Conservation (phyloP, 1,284 basidiomycete species). For the Pseudozyma pruni region DNA sequence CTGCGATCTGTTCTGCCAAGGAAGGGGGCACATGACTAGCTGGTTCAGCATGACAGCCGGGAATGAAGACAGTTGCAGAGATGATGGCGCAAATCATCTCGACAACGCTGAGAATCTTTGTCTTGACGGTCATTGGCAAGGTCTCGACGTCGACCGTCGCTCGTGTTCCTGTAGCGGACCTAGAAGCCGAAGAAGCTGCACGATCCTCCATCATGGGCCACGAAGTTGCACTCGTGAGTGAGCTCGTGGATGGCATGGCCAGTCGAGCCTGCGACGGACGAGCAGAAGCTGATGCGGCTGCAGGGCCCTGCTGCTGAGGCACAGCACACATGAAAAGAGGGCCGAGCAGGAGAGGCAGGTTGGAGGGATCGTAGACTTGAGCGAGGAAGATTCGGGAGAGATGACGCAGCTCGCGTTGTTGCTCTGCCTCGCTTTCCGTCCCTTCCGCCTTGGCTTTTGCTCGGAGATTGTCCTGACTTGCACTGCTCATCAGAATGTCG, state of each 20-base stretch:
- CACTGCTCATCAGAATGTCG: constrained; percentile 39
- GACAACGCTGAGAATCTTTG: constrained; percentile 50
- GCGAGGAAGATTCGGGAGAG: constrained; percentile 35
- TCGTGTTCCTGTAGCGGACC: neutral
- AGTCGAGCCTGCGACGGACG: constrained; percentile 1
- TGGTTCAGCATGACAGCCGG: constrained; percentile 22
- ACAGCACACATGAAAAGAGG: constrained; percentile 47
- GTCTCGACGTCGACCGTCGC: constrained; percentile 22
- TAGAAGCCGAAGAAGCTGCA: neutral
- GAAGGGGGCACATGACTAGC: neutral
- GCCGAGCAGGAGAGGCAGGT: constrained; percentile 44
- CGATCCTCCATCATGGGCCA: neutral
- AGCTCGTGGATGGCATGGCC: neutral
- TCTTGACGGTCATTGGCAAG: constrained; percentile 39
- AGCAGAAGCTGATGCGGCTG: neutral
- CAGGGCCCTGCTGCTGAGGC: constrained; percentile 23
- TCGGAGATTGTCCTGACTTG: constrained; percentile 34
- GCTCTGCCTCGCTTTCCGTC: constrained; percentile 13
- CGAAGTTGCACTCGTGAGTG: neutral
- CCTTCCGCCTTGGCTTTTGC: constrained; percentile 11
- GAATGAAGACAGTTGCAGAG: constrained; percentile 46
- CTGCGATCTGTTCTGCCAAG: constrained; percentile 33
- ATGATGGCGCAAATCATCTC: constrained; percentile 59
- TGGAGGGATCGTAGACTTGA: constrained; percentile 31
- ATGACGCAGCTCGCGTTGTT: constrained; percentile 33